These are phyloP conservation scores for Arxiozyma slooffiae DNA, from an alignment of 1,139 yeast species.

Conservation along the genomic window DNA sequence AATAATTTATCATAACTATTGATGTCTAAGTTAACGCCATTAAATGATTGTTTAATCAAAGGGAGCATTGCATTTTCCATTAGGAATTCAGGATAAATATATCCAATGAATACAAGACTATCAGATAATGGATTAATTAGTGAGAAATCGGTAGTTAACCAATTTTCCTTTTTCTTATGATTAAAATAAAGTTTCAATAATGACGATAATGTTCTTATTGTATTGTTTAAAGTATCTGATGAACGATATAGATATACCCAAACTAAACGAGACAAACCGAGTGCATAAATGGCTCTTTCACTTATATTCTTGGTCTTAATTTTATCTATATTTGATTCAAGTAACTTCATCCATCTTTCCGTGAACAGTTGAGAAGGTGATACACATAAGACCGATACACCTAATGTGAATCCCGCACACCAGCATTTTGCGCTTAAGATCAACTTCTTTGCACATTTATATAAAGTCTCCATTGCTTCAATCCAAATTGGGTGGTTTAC, in stretches of 20 bases:
- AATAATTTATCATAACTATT: conserved; percentile 61
- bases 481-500: conserved; percentile 95
- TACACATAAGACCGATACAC: conserved; percentile 69
- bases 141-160: conserved; percentile 54
- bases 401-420: conserved; percentile 61
- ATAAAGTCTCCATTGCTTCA: conserved; percentile 61
- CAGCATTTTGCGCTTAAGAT: conserved; percentile 49
- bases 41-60: conserved; percentile 45
- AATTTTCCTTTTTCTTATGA: conserved; percentile 55
- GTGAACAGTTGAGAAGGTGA: conserved; percentile 72
- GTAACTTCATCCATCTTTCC: conserved; percentile 59
- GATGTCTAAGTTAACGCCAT: conserved; percentile 49
- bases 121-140: conserved; percentile 61
- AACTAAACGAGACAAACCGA: conserved; percentile 59
- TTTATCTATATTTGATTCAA: conserved; percentile 42
- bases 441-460: conserved; percentile 39
- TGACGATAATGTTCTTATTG: conserved; percentile 56
- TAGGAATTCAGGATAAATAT: conserved; percentile 65
- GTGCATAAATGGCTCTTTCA: conserved; percentile 55
- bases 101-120: conserved; percentile 66
- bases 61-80: conserved; percentile 67
- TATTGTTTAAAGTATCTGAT: conserved; percentile 79
- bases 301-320: conserved; percentile 39
- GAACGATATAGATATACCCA: conserved; percentile 89
- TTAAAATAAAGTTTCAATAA: conserved; percentile 51